phyloP scores from a whole-genome alignment of 2,329 filamentous ascomycete genomes.

The Pleochaeta shiraiana region DNA sequence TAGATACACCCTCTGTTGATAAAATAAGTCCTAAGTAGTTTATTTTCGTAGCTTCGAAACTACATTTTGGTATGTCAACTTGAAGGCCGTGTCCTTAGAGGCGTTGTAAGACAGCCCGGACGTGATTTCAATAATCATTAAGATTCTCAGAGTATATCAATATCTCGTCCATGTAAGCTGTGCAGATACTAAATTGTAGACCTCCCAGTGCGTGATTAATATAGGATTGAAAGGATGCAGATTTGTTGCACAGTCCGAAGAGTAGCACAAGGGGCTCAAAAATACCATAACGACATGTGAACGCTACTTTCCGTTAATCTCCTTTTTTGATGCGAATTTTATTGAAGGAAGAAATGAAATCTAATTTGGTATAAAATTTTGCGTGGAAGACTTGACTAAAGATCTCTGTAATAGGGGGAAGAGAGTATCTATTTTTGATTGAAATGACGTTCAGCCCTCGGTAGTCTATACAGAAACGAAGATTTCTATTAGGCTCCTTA shows the following conservation, averaged over 20 bases:
- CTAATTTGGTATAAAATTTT: neutral
- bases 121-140: neutral
- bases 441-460: neutral
- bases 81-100: slow-evolving; percentile 1
- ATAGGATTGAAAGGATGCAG: neutral
- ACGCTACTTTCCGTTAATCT: slow-evolving; percentile 1
- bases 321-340: neutral
- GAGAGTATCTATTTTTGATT: neutral
- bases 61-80: neutral
- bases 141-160: neutral
- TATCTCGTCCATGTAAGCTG: slow-evolving; percentile 1
- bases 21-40: slow-evolving; percentile 4
- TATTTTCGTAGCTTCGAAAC: slow-evolving; percentile 3
- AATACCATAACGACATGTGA: neutral
- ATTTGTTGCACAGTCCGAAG: neutral
- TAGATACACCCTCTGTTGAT: neutral
- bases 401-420: neutral
- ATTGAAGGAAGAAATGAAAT: neutral
- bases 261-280: neutral
- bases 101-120: slow-evolving; percentile 3
- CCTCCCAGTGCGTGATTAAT: neutral
- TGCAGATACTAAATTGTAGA: neutral
- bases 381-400: neutral
- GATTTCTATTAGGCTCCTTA: neutral
- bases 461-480: neutral